Base-by-base conservation (phyloP, 1,284 basidiomycete species). In the Malassezia cuniculi region DNA sequence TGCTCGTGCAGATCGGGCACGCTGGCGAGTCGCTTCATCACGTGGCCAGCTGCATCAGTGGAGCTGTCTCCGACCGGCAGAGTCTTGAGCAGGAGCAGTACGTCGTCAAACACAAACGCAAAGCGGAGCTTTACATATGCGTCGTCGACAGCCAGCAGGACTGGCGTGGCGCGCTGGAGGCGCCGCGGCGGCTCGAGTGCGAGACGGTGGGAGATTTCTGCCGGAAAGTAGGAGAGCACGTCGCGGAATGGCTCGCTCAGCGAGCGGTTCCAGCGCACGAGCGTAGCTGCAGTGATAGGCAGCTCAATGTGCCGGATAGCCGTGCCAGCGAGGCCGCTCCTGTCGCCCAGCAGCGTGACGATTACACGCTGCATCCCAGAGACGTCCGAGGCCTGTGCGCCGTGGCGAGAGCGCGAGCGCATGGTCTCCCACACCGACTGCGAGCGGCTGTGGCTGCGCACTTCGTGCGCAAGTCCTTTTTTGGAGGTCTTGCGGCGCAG, bases 91-190 rank as follows among this genome's bases (percentile, higher is more conserved):
- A 97, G 78, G 62, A 97, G 77, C 30, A 97, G 75, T 32, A 95
- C 75, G 66, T 99, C 93, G 62, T 74, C 84, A 74, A 97, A 97
- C 16, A 97, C 73, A 71, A 95, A 89, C 10, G 97, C 74, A 71
- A 85, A 89, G 5, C 90, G 80, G 62, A 95, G 87, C 68, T 97
- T 95, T 69, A 93, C 82, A 1, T 83, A 89, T 57, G 87, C 83
- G 24, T 79, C 75, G 69, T 87, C 87, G 57, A 86, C 85, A 5
- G 95, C 85, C 69, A 97, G 90, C 12, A 94, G 73, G 11, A 93
- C 82, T 2, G 86, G 82, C 5, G 82, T 81, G 3, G 81, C 80
- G 27, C 86, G 71, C 12, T 93, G 70, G 17, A 95, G 71, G 62
- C 81, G 85, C 28, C 90, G 75, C 4, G 83, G 82, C 14, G 87